These are phyloP conservation scores for Monilinia aucupariae DNA, from an alignment of 2,329 filamentous ascomycete genomes.

Conservation along the genomic window DNA sequence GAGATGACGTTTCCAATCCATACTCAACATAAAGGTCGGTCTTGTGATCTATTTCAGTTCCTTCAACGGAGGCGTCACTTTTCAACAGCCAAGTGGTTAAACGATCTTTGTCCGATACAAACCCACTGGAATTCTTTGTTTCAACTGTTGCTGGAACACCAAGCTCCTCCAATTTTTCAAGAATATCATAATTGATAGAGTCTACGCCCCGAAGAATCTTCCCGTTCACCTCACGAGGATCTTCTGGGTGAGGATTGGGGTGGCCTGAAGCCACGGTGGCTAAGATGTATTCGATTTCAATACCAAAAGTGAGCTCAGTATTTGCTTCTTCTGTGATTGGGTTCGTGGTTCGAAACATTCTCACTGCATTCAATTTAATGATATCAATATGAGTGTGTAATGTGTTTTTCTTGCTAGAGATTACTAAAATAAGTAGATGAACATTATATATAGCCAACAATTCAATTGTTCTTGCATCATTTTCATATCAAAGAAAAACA, in stretches of 20 bases:
- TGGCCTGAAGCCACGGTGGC: neutral
- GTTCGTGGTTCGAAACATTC: neutral
- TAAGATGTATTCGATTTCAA: constrained; percentile 8
- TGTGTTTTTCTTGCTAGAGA: no score
- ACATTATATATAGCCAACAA: neutral
- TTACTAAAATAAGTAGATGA: no score
- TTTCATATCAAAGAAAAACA: neutral
- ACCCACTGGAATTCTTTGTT: neutral
- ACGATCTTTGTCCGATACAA: neutral
- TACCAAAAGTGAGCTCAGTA: neutral
- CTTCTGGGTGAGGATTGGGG: neutral
- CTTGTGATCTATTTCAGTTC: neutral
- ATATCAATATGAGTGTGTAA: neutral
- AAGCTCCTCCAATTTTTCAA: neutral
- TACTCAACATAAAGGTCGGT: neutral
- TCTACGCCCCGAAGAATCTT: neutral
- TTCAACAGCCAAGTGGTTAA: neutral
- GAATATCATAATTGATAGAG: neutral
- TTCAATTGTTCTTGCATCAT: neutral
- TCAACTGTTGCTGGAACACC: neutral
- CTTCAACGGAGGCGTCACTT: neutral
- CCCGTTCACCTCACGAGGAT: neutral
- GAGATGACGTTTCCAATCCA: neutral
- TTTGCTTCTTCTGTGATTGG: neutral
- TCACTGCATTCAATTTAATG: neutral